Evolutionary conservation across 768 basidiomycete species (phyloP).

Genomic region (Suillus alpinus): DNA sequence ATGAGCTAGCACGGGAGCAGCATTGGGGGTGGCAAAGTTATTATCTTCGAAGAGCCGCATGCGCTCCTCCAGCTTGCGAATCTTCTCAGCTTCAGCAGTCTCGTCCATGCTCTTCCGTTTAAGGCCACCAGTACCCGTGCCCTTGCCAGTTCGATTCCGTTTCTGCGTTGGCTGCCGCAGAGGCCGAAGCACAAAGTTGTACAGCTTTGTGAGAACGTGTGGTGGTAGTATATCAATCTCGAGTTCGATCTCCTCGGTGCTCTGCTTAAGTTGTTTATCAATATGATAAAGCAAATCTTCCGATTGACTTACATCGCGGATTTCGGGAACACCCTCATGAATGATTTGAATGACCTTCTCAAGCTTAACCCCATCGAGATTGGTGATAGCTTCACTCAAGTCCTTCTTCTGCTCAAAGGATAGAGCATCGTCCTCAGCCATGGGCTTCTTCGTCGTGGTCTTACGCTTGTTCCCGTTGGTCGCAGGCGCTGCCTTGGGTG

Average conservation of each 20-base stretch:
- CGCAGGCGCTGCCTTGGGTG: conserved; percentile 39
- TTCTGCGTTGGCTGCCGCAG: conserved; percentile 64
- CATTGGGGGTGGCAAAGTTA: conserved; percentile 11
- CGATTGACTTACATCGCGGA: conserved; percentile 73
- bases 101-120: conserved; percentile 98
- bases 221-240: conserved; percentile 93
- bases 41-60: conserved; percentile 76
- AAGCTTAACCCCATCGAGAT: conserved; percentile 78
- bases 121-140: conserved; percentile 83
- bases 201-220: conserved; percentile 84
- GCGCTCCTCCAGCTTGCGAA: conserved; percentile 84
- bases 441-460: conserved; percentile 58
- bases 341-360: conserved; percentile 94
- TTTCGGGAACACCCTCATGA: conserved; percentile 89
- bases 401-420: conserved; percentile 99
- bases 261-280: conserved; percentile 45
- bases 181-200: conserved; percentile 91
- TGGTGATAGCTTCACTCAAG: conserved; percentile 88
- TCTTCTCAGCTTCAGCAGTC: conserved; percentile 93
- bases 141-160: conserved; percentile 68
- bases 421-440: conserved; percentile 76
- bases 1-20: conserved; percentile 33
- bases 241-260: conserved; percentile 96
- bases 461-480: conserved; percentile 48
- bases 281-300: conserved; percentile 11